Conservation (phyloP, 1,284 basidiomycete species). For the Phaffia rhodozyma region DNA sequence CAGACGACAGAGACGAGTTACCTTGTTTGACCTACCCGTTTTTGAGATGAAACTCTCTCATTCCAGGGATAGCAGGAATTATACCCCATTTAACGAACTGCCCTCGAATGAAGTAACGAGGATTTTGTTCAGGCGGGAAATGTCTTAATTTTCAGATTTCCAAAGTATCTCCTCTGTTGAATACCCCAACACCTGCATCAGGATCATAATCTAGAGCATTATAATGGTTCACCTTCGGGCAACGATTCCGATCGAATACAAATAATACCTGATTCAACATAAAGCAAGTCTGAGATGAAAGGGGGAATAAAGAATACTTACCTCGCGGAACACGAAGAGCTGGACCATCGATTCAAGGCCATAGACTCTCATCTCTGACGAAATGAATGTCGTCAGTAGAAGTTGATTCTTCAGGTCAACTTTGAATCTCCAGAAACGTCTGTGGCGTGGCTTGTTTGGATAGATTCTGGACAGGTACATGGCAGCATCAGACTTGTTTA, state of each 20-base stretch:
- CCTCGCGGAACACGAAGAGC: background rate
- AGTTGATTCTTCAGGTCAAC: no score
- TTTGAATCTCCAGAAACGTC: no score
- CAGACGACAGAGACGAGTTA: no score
- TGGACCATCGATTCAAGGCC: constrained; percentile 2
- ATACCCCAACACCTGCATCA: background rate
- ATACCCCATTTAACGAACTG: background rate
- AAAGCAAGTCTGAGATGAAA: no score
- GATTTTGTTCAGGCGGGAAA: background rate
- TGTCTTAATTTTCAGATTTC: background rate
- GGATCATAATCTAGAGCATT: constrained; percentile 4
- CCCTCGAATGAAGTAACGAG: background rate
- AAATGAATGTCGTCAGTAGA: no score
- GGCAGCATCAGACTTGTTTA: no score
- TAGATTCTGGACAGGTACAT: no score
- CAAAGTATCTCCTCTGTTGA: constrained; percentile 3
- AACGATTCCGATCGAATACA: background rate
- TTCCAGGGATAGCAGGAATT: background rate
- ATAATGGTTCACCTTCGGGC: background rate
- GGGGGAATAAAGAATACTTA: background rate
- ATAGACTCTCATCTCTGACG: no score
- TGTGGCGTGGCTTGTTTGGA: no score
- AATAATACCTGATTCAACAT: no score
- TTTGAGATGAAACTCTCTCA: constrained; percentile 5
- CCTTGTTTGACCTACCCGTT: background rate